Evolutionary conservation across 768 basidiomycete species (phyloP).

Genomic region (Sarcodon sp.): DNA sequence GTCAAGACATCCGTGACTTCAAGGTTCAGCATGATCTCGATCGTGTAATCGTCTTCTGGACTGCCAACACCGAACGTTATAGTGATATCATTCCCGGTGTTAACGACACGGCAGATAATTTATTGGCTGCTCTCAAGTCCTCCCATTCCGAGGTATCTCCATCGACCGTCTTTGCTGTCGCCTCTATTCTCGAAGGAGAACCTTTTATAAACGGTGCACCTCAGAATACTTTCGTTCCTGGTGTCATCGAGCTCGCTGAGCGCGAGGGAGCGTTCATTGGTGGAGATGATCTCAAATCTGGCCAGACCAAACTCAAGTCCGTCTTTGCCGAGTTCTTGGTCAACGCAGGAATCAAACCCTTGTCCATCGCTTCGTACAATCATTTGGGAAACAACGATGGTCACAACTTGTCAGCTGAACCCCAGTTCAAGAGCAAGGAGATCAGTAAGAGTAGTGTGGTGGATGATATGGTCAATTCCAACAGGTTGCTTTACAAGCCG

Average conservation of each 20-base stretch:
- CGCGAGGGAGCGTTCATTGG: conserved; percentile 85
- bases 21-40: conserved; percentile 75
- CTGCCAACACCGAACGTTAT: conserved; percentile 98
- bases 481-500: conserved; percentile 82
- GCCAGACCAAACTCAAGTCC: conserved; percentile 95
- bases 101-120: conserved; percentile 86
- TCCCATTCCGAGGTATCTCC: conserved; percentile 95
- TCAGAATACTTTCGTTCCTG: conserved; percentile 98
- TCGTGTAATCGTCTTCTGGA: conserved; percentile 93
- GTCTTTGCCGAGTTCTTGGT: conserved; percentile 98
- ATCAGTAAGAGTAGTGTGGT: conserved; percentile 96
- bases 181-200: conserved; percentile 86
- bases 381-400: conserved; percentile 99
- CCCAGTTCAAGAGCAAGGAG: conserved; percentile 97
- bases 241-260: conserved; percentile 88
- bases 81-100: conserved; percentile 88
- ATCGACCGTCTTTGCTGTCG: conserved; percentile 91
- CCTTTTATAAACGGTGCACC: conserved; percentile 97
- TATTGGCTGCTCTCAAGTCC: conserved; percentile 67
- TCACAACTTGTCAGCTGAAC: conserved; percentile 77
- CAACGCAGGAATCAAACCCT: conserved; percentile 96
- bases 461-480: conserved; percentile 95
- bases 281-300: conserved; percentile 96
- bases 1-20: conserved; percentile 89
- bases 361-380: conserved; percentile 96